phyloP scores from a whole-genome alignment of 1,284 basidiomycete genomes.

The Baeospora myosura region DNA sequence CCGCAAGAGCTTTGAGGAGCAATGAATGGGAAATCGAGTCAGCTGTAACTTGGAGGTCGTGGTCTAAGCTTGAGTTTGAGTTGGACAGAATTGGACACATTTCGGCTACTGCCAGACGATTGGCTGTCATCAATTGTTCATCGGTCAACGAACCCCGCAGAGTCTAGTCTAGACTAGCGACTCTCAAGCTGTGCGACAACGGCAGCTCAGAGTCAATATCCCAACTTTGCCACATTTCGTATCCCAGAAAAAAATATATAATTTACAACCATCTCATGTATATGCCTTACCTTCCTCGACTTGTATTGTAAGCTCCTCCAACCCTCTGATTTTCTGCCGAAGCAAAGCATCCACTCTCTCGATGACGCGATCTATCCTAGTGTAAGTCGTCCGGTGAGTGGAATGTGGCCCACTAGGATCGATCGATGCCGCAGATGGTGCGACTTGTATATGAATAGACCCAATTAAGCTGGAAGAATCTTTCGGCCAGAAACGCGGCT shows the following conservation, averaged over 20 bases:
- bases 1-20: no score
- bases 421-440: conserved; percentile 43
- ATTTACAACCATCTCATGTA: conserved; percentile 6
- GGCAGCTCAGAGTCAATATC: no score
- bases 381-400: conserved; percentile 41
- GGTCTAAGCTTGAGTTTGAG: no score
- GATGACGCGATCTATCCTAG: conserved; percentile 63
- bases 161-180: no score
- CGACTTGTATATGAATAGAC: conserved; percentile 82
- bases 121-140: no score
- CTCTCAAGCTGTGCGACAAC: no score
- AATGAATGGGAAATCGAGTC: no score
- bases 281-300: conserved; percentile 38
- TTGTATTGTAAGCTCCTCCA: conserved; percentile 86
- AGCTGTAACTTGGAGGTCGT: no score
- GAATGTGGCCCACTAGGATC: conserved; percentile 52
- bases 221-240: no score
- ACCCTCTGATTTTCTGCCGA: conserved; percentile 63
- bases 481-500: conserved; percentile 93
- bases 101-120: no score
- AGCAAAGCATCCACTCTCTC: conserved; percentile 70
- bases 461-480: conserved; percentile 83
- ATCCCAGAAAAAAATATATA: not conserved
- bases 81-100: no score
- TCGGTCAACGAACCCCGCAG: no score